Evolutionary conservation across 1,284 basidiomycete species (phyloP).

Genomic region (Leccinum huronense): DNA sequence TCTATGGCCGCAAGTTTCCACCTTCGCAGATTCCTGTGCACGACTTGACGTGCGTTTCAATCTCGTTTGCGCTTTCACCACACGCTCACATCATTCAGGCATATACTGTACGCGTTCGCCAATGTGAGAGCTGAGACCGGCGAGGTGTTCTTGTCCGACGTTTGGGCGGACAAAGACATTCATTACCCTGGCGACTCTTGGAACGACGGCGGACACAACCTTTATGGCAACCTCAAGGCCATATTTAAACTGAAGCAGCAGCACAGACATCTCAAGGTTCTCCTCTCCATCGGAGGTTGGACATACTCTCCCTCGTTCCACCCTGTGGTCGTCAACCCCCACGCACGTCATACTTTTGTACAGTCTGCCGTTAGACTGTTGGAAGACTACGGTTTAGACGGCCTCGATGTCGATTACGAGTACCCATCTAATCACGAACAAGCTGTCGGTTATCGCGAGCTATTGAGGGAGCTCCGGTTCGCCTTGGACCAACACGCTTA

Average conservation of each 20-base stretch:
- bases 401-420: conserved; percentile 83
- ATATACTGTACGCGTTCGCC: conserved; percentile 88
- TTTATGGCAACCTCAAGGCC: conserved; percentile 94
- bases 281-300: conserved; percentile 91
- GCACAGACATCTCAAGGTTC: conserved; percentile 81
- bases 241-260: conserved; percentile 87
- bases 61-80: conserved; percentile 1
- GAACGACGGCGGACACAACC: conserved; percentile 81
- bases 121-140: conserved; percentile 81
- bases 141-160: conserved; percentile 84
- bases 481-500: conserved; percentile 68
- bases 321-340: conserved; percentile 65
- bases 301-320: conserved; percentile 82
- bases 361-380: conserved; percentile 74
- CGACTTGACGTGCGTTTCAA: conserved; percentile 75
- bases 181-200: conserved; percentile 86
- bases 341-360: conserved; percentile 74
- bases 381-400: conserved; percentile 77
- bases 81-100: conserved; percentile 41
- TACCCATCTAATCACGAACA: conserved; percentile 73
- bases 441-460: conserved; percentile 68
- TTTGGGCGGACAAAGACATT: conserved; percentile 92
- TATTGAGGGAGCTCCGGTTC: conserved; percentile 68
- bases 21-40: conserved; percentile 78
- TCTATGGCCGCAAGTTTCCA: conserved; percentile 87